Conservation (phyloP, 2,329 filamentous ascomycete species). For the Byssothecium circinans region DNA sequence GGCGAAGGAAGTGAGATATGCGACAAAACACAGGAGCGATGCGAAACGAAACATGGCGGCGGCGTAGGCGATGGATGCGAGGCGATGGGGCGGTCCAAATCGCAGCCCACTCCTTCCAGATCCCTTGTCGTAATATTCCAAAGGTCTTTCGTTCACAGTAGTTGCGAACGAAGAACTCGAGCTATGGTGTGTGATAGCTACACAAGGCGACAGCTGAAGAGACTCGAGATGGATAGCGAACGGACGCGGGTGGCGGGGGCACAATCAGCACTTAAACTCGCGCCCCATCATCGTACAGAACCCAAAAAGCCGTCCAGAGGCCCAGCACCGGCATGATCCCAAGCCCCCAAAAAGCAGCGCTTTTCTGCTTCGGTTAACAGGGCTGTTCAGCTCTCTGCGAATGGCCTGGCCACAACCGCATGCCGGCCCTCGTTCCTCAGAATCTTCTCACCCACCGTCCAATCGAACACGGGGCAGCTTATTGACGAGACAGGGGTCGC, state of each 20-base stretch:
- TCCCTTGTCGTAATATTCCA: slow-evolving; percentile 5
- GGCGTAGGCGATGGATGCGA: slow-evolving; percentile 5
- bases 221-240: not conserved
- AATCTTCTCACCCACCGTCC: not conserved
- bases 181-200: too few relatives aligned
- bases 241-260: slow-evolving; percentile 5
- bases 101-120: not conserved
- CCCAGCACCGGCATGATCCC: not conserved
- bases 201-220: not conserved
- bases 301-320: not conserved
- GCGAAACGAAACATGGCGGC: slow-evolving; percentile 40
- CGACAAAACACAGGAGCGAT: slow-evolving; percentile 33
- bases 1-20: slow-evolving; percentile 45
- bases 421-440: not conserved
- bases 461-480: slow-evolving; percentile 9
- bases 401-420: not conserved
- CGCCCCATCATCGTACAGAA: not conserved
- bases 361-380: not conserved
- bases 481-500: slow-evolving; percentile 33
- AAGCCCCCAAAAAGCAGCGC: not conserved
- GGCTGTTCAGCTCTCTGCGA: not conserved
- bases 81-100: not conserved
- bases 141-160: too few relatives aligned
- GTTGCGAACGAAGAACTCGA: too few relatives aligned
- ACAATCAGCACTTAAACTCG: slow-evolving; percentile 4